Conservation (phyloP, 2,329 filamentous ascomycete species). For the Dothideomycetes sp. region DNA sequence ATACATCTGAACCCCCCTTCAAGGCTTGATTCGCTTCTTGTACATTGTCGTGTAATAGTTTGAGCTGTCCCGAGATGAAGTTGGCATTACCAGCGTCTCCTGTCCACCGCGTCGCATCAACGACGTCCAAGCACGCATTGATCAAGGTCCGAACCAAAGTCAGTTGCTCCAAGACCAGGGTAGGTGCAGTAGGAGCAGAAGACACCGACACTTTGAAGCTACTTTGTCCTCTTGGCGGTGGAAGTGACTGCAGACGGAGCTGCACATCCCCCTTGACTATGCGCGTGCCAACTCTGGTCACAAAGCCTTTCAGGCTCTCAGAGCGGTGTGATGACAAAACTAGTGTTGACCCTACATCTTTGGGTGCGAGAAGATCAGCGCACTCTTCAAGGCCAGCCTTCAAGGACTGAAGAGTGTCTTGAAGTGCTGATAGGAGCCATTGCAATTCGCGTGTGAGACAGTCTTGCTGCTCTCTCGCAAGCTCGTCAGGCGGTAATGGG, state of each 20-base stretch:
- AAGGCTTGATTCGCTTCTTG: constrained; percentile 48
- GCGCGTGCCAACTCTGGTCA: constrained; percentile 81
- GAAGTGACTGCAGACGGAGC: constrained; percentile 61
- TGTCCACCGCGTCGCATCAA: constrained; percentile 65
- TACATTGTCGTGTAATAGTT: constrained; percentile 49
- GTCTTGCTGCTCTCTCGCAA: constrained; percentile 41
- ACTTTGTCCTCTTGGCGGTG: constrained; percentile 39
- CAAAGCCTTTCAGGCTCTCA: constrained; percentile 82
- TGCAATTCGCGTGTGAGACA: constrained; percentile 48
- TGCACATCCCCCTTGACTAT: constrained; percentile 81
- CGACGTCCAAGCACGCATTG: constrained; percentile 71
- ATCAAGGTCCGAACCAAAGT: constrained; percentile 64
- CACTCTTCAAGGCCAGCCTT: constrained; percentile 76
- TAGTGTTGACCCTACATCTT: constrained; percentile 77
- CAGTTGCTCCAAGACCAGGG: constrained; percentile 57
- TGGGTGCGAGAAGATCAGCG: constrained; percentile 71
- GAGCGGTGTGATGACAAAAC: constrained; percentile 79
- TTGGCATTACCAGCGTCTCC: constrained; percentile 49
- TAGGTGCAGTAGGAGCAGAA: constrained; percentile 41
- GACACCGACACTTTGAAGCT: constrained; percentile 43
- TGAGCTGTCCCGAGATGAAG: constrained; percentile 48
- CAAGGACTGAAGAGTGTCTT: constrained; percentile 49
- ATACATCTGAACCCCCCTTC: constrained; percentile 42
- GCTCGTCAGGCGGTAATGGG: constrained; percentile 38
- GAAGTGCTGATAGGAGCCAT: constrained; percentile 52